phyloP scores from a whole-genome alignment of 345 rosid genomes.

The Passiflora organensis region DNA sequence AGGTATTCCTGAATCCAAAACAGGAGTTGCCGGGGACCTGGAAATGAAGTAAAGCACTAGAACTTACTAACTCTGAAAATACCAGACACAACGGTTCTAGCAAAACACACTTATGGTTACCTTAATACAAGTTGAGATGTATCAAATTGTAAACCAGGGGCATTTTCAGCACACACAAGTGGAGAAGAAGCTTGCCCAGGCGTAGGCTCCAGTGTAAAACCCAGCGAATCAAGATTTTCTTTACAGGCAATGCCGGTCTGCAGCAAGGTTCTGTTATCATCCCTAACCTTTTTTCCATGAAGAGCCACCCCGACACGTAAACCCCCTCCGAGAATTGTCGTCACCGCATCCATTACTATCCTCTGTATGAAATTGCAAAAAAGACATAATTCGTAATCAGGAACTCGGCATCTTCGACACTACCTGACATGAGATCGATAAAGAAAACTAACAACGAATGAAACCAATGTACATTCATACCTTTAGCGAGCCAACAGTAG shows the following conservation, averaged over 20 bases:
- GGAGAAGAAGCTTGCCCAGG: slow-evolving; percentile 29
- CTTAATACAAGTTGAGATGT: slow-evolving; percentile 32
- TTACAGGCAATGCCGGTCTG: slow-evolving; percentile 70
- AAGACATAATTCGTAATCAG: slow-evolving; percentile 9
- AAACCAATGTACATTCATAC: slow-evolving; percentile 37
- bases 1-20: slow-evolving; percentile 33
- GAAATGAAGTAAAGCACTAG: slow-evolving; percentile 14
- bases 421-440: too few species aligned
- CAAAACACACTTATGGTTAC: slow-evolving; percentile 28
- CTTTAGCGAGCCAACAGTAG: slow-evolving; percentile 84
- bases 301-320: slow-evolving; percentile 70
- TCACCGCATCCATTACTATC: slow-evolving; percentile 73
- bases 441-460: not conserved
- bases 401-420: not conserved
- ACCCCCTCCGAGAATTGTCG: slow-evolving; percentile 69
- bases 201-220: slow-evolving; percentile 78
- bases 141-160: slow-evolving; percentile 29
- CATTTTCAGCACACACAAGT: slow-evolving; percentile 41
- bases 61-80: too few species aligned
- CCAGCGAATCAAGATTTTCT: slow-evolving; percentile 57
- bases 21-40: slow-evolving; percentile 45
- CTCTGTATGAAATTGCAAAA: slow-evolving; percentile 37
- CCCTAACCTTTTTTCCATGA: slow-evolving; percentile 88
- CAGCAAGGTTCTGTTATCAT: slow-evolving; percentile 65
- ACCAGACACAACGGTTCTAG: not conserved